Evolutionary conservation across 2,329 filamentous ascomycete species (phyloP).

Genomic region (Rutstroemia sp.): DNA sequence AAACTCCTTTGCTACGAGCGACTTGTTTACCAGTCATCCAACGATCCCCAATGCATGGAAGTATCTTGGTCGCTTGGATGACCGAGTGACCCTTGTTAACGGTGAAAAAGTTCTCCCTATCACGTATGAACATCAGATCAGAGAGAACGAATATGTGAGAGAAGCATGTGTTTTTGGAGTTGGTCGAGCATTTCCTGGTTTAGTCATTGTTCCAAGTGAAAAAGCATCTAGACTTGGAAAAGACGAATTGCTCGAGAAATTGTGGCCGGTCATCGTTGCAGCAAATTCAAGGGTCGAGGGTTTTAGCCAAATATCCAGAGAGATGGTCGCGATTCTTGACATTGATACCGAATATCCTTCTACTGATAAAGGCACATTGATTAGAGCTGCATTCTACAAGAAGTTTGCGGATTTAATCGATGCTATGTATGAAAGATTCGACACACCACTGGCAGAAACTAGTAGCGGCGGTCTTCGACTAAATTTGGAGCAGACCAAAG

Average conservation of each 20-base stretch:
- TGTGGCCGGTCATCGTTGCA: slow-evolving; percentile 44
- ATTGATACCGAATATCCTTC: slow-evolving; percentile 35
- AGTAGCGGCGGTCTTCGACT: background rate
- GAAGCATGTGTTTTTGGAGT: slow-evolving; percentile 53
- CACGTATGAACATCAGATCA: slow-evolving; percentile 44
- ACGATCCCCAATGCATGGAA: slow-evolving; percentile 37
- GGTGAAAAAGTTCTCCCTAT: slow-evolving; percentile 42
- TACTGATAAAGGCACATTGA: slow-evolving; percentile 49
- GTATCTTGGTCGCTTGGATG: slow-evolving; percentile 38
- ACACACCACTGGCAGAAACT: slow-evolving; percentile 2
- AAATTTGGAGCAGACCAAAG: slow-evolving; percentile 5
- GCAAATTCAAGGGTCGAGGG: slow-evolving; percentile 44
- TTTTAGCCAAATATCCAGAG: slow-evolving; percentile 45
- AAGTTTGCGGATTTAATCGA: slow-evolving; percentile 39
- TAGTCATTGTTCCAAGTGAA: slow-evolving; percentile 46
- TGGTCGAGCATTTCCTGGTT: slow-evolving; percentile 43
- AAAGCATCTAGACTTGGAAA: slow-evolving; percentile 34
- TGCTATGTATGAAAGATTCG: slow-evolving; percentile 27
- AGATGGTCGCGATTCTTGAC: slow-evolving; percentile 45
- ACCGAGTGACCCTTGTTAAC: slow-evolving; percentile 39
- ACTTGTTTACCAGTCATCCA: slow-evolving; percentile 37
- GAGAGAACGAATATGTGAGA: slow-evolving; percentile 44
- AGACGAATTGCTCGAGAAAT: slow-evolving; percentile 38
- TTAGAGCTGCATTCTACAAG: slow-evolving; percentile 41
- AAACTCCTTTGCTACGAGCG: slow-evolving; percentile 38